phyloP scores from a whole-genome alignment of 441 rosid genomes.

The Populus tomentosa region DNA sequence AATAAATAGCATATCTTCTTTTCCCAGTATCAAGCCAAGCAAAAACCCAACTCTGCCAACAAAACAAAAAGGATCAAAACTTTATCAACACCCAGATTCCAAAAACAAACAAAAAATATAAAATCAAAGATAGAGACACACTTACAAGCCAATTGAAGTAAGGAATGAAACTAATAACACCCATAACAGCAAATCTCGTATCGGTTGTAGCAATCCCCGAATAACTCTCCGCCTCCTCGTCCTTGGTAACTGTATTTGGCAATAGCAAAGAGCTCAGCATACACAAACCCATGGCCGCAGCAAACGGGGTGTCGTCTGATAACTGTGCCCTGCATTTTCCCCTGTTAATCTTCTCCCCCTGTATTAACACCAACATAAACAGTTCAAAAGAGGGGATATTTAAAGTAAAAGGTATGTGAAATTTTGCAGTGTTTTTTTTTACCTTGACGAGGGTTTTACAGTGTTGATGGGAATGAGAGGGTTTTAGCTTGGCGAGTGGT shows the following conservation, averaged over 20 bases:
- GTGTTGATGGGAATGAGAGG: neutral
- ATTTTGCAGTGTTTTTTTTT: neutral
- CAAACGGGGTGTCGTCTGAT: slow-evolving; percentile 66
- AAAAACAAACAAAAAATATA: neutral
- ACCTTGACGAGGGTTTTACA: slow-evolving; percentile 33
- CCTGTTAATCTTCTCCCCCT: slow-evolving; percentile 8
- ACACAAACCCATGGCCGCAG: slow-evolving; percentile 70
- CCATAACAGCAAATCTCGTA: slow-evolving; percentile 79
- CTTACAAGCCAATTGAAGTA: slow-evolving; percentile 95
- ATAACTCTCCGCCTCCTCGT: slow-evolving; percentile 38
- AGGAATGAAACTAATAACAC: slow-evolving; percentile 85
- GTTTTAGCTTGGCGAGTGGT: slow-evolving; percentile 13
- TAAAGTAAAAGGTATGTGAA: neutral
- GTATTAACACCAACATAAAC: neutral
- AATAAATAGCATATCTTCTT: slow-evolving; percentile 69
- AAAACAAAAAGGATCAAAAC: neutral
- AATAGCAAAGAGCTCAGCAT: slow-evolving; percentile 68
- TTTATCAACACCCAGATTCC: slow-evolving; percentile 2
- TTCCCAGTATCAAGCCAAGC: slow-evolving; percentile 97
- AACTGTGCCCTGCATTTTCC: slow-evolving; percentile 67
- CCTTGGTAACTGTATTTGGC: slow-evolving; percentile 33
- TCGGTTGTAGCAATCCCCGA: slow-evolving; percentile 58
- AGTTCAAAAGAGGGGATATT: neutral
- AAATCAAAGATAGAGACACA: neutral
- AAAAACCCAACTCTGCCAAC: slow-evolving; percentile 80